These are phyloP conservation scores for Thelonectria discophora DNA, from an alignment of 2,329 filamentous ascomycete species.

Conservation along the genomic window DNA sequence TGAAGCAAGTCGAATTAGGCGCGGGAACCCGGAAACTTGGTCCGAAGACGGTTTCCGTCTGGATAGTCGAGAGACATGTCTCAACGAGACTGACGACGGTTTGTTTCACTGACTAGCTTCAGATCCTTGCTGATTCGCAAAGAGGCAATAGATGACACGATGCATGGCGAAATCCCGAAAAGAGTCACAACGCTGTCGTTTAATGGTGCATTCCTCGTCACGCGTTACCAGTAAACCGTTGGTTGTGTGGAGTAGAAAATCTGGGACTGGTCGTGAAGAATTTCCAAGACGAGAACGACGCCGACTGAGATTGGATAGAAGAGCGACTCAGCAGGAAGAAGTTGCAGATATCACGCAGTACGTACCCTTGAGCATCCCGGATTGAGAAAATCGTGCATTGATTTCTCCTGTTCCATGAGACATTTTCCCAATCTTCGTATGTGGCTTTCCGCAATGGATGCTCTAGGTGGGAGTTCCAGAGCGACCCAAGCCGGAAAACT, in stretches of 20 bases:
- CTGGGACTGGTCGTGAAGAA: conserved; percentile 25
- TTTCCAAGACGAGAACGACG: conserved; percentile 23
- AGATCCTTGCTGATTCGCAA: neutral
- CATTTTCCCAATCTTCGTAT: neutral
- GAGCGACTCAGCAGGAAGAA: neutral
- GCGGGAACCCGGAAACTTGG: conserved; percentile 3
- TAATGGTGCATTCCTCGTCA: conserved; percentile 30
- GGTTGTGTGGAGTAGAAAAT: conserved; percentile 31
- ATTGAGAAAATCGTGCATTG: neutral
- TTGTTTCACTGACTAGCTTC: neutral
- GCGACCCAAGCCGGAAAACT: neutral
- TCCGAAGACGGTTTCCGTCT: neutral
- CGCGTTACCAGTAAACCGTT: conserved; percentile 24
- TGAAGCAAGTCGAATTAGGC: neutral
- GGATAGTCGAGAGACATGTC: neutral
- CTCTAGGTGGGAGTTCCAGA: neutral
- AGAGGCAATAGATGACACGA: neutral
- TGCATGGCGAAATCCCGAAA: conserved; percentile 15
- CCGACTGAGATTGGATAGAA: neutral
- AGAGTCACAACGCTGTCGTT: neutral
- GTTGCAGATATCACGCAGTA: neutral
- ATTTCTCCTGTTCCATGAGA: neutral
- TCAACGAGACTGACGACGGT: neutral
- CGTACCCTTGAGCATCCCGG: neutral
- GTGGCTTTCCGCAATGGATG: neutral